Evolutionary conservation across 2,329 filamentous ascomycete species (phyloP), one percentile per base, ranked within the genome.

Genomic region (Alternaria panax): DNA sequence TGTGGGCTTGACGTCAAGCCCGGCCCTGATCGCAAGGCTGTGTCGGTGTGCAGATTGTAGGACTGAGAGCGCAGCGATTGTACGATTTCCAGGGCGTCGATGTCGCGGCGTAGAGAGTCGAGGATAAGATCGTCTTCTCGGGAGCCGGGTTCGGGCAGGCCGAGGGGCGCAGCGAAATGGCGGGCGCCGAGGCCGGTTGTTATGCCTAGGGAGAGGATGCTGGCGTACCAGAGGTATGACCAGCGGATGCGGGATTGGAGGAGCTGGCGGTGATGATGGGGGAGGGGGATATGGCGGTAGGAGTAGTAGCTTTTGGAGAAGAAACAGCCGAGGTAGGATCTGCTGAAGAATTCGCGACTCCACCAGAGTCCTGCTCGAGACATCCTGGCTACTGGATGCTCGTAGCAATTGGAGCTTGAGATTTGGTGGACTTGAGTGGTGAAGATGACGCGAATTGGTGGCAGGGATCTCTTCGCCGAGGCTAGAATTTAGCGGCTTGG

Each of bases 51-150:
- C 11, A 72, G 57, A 40, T 70, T 68, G 28, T 68, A 69, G 20
- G 64, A 68, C 38, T 74, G 66, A 9, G 69, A 69, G 32, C 75
- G 69, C 51, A 78, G 65, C 5, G 63, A 65, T 40, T 73, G 71
- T 8, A 78, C 75, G 27, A 77, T 62, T 16, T 76, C 73, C 22
- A 78, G 63, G 20, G 60, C 61, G 43, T 78, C 75, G 34, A 75
- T 59, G 25, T 76, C 72, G 11, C 50, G 50, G 16, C 59, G 50
- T 20, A 76, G 63, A 4, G 68, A 72, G 4, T 68, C 54, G 11
- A 78, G 62, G 28, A 70, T 68, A 2, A 69, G 41, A n/a, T 65
- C 57, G 51, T 78, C 75, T 42, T 74, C 74, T 20, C 51, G 55
- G 7, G 70, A 70, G 0, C 74, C 75, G 5, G 73, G 74, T 7